These are phyloP conservation scores for Agapanthus africanus DNA, from an alignment of 106 monocot species.

Conservation along the genomic window DNA sequence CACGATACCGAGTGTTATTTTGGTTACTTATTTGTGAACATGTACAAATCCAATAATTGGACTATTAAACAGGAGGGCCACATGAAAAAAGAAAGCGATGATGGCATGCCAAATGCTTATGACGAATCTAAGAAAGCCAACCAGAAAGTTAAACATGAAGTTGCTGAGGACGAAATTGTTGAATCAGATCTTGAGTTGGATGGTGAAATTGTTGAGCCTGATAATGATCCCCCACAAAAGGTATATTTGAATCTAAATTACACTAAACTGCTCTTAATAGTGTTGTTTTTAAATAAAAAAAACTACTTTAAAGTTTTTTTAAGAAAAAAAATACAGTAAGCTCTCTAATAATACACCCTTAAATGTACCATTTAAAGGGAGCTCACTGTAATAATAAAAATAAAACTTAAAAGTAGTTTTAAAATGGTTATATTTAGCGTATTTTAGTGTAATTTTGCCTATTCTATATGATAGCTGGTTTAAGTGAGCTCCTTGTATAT, in stretches of 20 bases:
- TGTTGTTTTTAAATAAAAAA: too few relatives aligned
- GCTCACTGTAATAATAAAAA: too few relatives aligned
- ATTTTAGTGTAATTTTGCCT: too few relatives aligned
- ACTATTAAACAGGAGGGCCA: conserved; percentile 4
- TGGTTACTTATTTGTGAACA: neutral
- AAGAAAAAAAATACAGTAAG: too few relatives aligned
- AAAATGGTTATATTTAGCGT: too few relatives aligned
- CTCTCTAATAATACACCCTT: too few relatives aligned
- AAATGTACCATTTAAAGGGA: too few relatives aligned
- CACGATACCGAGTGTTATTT: neutral
- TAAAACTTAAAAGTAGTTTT: too few relatives aligned
- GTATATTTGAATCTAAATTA: conserved; percentile 29
- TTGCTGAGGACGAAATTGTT: conserved; percentile 50
- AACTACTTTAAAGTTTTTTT: too few relatives aligned
- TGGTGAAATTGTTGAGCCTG: conserved; percentile 59
- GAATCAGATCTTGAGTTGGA: conserved; percentile 87
- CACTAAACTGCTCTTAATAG: too few relatives aligned
- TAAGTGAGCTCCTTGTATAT: neutral
- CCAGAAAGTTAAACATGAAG: conserved; percentile 13
- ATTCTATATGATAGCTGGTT: neutral
- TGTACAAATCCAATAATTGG: neutral
- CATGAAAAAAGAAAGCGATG: conserved; percentile 14
- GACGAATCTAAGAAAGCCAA: conserved; percentile 5
- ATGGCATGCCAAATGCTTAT: conserved; percentile 5
- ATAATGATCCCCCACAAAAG: conserved; percentile 78